Evolutionary conservation across 352 stramenopile genomes (phyloP).

Genomic region (Pythium phragmitis): DNA sequence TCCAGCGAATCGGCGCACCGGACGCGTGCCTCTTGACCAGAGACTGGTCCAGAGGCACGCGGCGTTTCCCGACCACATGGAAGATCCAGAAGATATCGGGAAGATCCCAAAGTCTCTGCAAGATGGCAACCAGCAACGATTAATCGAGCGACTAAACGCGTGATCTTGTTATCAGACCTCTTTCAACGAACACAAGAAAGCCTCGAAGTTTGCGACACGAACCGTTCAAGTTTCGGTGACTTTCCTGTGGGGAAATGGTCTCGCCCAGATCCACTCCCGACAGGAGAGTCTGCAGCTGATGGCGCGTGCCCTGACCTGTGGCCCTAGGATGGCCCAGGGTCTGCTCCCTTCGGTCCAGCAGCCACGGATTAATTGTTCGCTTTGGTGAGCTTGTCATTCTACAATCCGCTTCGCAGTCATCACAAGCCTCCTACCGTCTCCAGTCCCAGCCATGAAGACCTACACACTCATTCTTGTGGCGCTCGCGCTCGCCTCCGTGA

Average conservation of each 20-base stretch:
- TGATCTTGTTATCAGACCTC: not conserved
- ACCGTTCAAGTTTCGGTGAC: not conserved
- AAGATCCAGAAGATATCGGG: not conserved
- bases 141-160: not conserved
- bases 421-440: not conserved
- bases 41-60: not conserved
- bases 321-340: not conserved
- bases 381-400: conserved; percentile 15
- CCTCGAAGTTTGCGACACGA: not conserved
- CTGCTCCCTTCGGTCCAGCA: not conserved
- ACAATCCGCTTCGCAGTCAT: conserved; percentile 9
- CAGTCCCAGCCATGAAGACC: conserved; percentile 22
- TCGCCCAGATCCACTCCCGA: not conserved
- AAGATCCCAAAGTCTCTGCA: not conserved
- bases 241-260: not conserved
- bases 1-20: conserved; percentile 2
- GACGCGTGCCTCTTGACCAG: conserved; percentile 6
- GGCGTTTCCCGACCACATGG: not conserved
- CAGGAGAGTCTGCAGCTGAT: not conserved
- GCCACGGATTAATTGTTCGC: not conserved
- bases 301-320: not conserved
- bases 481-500: conserved; percentile 15
- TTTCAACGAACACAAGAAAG: not conserved
- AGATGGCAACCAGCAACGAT: not conserved
- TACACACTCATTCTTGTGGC: conserved; percentile 21